Evolutionary conservation across 306 rosid species (phyloP).

Genomic region (Citrullus colocynthis): DNA sequence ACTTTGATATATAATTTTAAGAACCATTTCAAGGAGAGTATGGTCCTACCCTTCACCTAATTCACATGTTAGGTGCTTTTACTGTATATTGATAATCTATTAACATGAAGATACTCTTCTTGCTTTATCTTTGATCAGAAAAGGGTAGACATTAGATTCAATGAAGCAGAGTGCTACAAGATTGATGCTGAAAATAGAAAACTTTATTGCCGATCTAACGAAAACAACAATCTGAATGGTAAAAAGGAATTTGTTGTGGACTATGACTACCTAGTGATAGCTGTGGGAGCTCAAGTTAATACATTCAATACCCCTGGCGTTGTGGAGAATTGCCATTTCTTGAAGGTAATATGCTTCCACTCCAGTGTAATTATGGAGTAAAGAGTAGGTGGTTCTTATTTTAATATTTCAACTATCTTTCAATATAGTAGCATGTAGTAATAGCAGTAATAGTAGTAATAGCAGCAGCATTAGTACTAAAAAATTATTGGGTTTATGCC

Average conservation of each 20-base stretch:
- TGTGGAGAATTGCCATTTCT: constrained; percentile 78
- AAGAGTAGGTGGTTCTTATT: not conserved
- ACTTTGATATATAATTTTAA: not conserved
- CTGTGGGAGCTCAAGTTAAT: constrained; percentile 82
- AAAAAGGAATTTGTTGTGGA: constrained; percentile 59
- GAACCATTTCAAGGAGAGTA: not conserved
- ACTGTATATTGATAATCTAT: not conserved
- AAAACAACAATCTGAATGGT: constrained; percentile 38
- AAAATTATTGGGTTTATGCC: not conserved
- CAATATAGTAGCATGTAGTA: not conserved
- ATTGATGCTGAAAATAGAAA: constrained; percentile 81
- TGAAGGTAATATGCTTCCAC: constrained; percentile 44
- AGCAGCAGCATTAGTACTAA: not conserved
- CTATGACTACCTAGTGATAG: constrained; percentile 66
- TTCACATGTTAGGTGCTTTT: not conserved
- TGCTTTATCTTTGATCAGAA: constrained; percentile 37
- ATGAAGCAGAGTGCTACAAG: constrained; percentile 79
- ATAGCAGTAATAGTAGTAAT: not conserved
- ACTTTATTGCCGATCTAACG: constrained; percentile 57
- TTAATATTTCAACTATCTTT: not conserved
- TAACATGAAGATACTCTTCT: constrained; percentile 6
- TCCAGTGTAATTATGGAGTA: not conserved
- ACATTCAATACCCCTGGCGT: constrained; percentile 98
- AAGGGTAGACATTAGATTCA: constrained; percentile 39
- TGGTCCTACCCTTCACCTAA: not conserved